These are phyloP conservation scores for Pyrus bretschneideri DNA, from an alignment of 306 rosid species.

Conservation along the genomic window DNA sequence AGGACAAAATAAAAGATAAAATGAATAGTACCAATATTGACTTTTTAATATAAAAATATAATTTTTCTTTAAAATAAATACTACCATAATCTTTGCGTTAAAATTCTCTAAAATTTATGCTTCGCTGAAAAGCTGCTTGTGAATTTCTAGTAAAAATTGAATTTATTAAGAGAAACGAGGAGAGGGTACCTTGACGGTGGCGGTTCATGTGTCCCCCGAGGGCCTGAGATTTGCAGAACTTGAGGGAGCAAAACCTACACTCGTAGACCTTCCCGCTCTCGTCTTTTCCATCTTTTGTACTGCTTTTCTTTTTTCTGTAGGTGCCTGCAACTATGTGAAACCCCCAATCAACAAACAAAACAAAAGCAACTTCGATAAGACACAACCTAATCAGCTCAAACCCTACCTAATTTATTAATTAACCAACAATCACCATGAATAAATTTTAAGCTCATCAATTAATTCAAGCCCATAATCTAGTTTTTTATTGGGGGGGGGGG, in stretches of 20 bases:
- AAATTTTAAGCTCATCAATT: not conserved
- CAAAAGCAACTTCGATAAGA: conserved; percentile 25
- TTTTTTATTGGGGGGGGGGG: no score
- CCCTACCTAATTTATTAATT: not conserved
- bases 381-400: conserved; percentile 13
- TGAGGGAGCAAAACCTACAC: conserved; percentile 99
- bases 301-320: conserved; percentile 78
- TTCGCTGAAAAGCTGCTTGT: not conserved
- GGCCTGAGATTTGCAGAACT: conserved; percentile 99
- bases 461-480: not conserved
- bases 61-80: no score
- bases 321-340: conserved; percentile 40
- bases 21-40: fast-evolving
- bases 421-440: conserved; percentile 5
- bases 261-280: conserved; percentile 88
- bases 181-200: conserved; percentile 82
- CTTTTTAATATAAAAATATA: no score
- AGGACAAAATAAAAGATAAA: no score
- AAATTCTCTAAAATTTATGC: not conserved
- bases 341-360: conserved; percentile 4
- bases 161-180: not conserved
- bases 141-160: not conserved
- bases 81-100: no score
- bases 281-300: conserved; percentile 71
- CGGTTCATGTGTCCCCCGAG: conserved; percentile 99